Base-by-base conservation (phyloP, 2,329 filamentous ascomycete genomes). In the Stemphylium beticola region DNA sequence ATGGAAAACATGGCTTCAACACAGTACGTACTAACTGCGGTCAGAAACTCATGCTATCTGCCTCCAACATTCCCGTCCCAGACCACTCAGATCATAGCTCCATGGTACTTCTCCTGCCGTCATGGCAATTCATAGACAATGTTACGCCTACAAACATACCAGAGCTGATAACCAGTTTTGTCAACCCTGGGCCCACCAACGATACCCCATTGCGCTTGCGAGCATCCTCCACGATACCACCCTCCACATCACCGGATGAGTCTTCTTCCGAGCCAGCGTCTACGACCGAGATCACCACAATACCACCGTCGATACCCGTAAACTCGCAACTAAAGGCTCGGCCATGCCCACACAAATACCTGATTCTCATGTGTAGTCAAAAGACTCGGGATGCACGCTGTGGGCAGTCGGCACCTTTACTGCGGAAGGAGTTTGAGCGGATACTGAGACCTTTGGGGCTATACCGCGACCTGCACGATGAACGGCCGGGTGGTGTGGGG, bases 331-430 rank as follows among this genome's bases (percentile, higher is more conserved):
- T 89, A 32, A 80, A 77, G 29, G 80, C 87, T 17, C 85, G 86
- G 5, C 82, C 89, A 4, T 93, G 87, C 63, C 92, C 92, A 3
- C 93, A 98, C 80, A 83, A 85, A 57, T 92, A 89, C 61, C 83
- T 98, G 22, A 92, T 99, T 69, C 85, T 99, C 45, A 87, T 99
- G 71, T 99, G 95, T 81, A 96, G 91, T 40, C 95, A 98, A 73
- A 87, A 86, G 69, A 97, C 92, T n/a, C 89, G 95, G 58, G 95
- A 98, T 75, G 93, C 91, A 0, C 90, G 95, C 66, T 98, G 95
- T 74, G 95, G 93, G 0, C 93, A 97, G 79, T 95, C 90, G 31
- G 95, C 95, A 1, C 95, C 95, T 2, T 82, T 99, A 2, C 81
- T 98, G n/a, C 85, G 87, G 40, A 88, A 88, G 68, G 95, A 98